Conservation (phyloP, 257 asterid genomes). For the Solanum etuberosum region DNA sequence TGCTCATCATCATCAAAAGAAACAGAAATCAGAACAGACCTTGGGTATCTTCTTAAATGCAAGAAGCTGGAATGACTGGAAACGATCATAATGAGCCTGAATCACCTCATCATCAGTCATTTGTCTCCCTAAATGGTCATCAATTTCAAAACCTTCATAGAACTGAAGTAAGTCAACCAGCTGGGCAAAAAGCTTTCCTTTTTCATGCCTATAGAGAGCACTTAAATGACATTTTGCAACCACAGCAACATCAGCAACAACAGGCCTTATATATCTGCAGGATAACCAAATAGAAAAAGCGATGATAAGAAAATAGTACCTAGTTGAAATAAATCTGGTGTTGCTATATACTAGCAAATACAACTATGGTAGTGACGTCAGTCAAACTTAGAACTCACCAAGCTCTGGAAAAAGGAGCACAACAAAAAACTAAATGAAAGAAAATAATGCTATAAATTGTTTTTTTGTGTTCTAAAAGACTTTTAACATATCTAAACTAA, state of each 20-base stretch:
- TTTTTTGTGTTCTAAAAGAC: not conserved
- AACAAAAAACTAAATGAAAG: not conserved
- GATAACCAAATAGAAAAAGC: not conserved
- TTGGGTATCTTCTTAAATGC: slow-evolving; percentile 79
- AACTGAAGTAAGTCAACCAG: slow-evolving; percentile 94
- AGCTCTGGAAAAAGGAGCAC: not conserved
- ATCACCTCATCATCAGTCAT: slow-evolving; percentile 98
- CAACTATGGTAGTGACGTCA: not conserved
- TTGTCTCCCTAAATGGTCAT: slow-evolving; percentile 91
- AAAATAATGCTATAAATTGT: not conserved
- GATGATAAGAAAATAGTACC: not conserved
- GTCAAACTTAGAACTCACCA: not conserved
- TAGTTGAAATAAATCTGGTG: not conserved
- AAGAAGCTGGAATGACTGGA: slow-evolving; percentile 90
- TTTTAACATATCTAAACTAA: not conserved
- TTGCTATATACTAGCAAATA: not conserved
- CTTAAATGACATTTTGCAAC: slow-evolving; percentile 95
- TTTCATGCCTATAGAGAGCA: slow-evolving; percentile 75
- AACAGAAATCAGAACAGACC: slow-evolving; percentile 23
- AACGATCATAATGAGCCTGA: slow-evolving; percentile 79
- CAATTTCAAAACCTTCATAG: slow-evolving; percentile 90
- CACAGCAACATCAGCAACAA: slow-evolving; percentile 94
- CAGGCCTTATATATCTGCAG: slow-evolving; percentile 74
- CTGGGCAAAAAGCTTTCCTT: slow-evolving; percentile 90
- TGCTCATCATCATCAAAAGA: not conserved